phyloP scores from a whole-genome alignment of 305 asterid genomes.

The Fraxinus xanthoxyloides region DNA sequence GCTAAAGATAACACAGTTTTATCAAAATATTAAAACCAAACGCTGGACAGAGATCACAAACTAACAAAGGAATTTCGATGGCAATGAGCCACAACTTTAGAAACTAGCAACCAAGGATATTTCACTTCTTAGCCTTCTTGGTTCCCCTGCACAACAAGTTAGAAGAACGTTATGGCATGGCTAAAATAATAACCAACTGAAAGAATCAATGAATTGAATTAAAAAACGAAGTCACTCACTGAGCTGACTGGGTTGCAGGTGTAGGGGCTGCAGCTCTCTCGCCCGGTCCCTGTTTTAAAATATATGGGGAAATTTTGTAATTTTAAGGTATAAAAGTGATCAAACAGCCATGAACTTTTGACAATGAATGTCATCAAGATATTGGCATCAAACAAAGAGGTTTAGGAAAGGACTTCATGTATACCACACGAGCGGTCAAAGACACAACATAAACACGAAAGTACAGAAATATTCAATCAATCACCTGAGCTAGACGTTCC shows the following conservation, averaged over 20 bases:
- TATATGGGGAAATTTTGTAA: not conserved
- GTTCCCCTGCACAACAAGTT: constrained; percentile 40
- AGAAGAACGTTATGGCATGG: not conserved
- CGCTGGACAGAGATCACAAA: constrained; percentile 15
- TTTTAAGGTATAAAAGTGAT: not conserved
- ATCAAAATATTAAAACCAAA: constrained; percentile 21
- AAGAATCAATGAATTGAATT: not conserved
- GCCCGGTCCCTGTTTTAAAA: constrained; percentile 44
- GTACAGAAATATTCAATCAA: not conserved
- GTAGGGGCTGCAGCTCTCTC: constrained; percentile 39
- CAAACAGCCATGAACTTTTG: not conserved
- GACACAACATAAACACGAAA: not conserved
- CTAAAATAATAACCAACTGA: not conserved
- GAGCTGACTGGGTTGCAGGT: constrained; percentile 44
- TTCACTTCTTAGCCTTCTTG: constrained; percentile 60
- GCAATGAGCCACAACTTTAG: constrained; percentile 1
- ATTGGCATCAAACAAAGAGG: not conserved
- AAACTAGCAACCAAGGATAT: not conserved
- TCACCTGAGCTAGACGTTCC: not conserved
- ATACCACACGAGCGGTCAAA: not conserved
- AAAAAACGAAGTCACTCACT: constrained; percentile 32
- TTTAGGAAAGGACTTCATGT: not conserved
- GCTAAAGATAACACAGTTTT: constrained; percentile 26
- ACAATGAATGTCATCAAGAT: not conserved
- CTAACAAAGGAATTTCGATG: constrained; percentile 24